A percentile compares a stretch with the other conserved stretches of the same genome.
phyloP scores from a whole-genome alignment of 2,329 filamentous ascomycete species.

The Sporothrix curviconia region DNA sequence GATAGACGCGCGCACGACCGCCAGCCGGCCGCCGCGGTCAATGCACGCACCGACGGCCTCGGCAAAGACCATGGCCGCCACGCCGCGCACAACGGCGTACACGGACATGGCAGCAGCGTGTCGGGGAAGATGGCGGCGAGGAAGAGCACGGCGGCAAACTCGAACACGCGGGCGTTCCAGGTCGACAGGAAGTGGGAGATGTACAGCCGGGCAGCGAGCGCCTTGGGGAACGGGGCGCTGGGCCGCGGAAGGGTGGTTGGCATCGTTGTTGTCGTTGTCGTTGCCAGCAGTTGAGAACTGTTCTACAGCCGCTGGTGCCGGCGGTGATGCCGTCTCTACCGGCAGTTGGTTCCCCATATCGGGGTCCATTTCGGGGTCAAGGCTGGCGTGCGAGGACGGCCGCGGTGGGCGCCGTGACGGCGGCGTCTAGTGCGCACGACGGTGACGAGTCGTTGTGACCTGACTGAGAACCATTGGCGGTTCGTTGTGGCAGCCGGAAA shows the following conservation, averaged over 20 bases:
- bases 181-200: slow-evolving; percentile 55
- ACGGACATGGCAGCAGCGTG: slow-evolving; percentile 60
- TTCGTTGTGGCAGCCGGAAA: too few relatives aligned
- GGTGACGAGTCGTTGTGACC: background rate
- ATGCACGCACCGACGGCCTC: slow-evolving; percentile 53
- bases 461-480: background rate
- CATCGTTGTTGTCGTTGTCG: background rate
- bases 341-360: too few relatives aligned
- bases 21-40: slow-evolving; percentile 47
- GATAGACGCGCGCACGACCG: slow-evolving; percentile 47
- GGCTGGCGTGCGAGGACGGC: background rate
- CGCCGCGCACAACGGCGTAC: slow-evolving; percentile 59
- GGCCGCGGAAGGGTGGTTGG: background rate
- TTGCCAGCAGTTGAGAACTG: background rate
- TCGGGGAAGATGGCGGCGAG: slow-evolving; percentile 48
- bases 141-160: slow-evolving; percentile 56
- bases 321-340: too few relatives aligned
- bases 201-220: slow-evolving; percentile 38
- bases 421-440: background rate
- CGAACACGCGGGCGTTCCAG: slow-evolving; percentile 59
- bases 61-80: slow-evolving; percentile 52
- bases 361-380: background rate
- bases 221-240: background rate
- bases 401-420: background rate
- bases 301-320: too few relatives aligned